phyloP scores from a whole-genome alignment of 2,329 filamentous ascomycete species.

The Lithohypha guttulata region DNA sequence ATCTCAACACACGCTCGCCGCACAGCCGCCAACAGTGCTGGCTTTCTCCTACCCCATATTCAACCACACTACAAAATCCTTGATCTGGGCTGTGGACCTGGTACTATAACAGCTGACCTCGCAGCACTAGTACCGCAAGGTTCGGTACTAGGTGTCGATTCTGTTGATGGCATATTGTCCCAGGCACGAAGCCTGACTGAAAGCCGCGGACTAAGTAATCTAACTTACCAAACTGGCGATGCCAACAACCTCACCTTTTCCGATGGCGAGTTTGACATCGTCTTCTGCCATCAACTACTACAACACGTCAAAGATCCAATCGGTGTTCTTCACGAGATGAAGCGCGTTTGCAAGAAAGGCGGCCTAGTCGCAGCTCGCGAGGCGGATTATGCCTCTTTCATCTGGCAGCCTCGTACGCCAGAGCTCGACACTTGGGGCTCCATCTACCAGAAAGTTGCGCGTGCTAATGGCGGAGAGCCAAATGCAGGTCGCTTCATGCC shows the following conservation, averaged over 20 bases:
- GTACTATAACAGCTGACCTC: conserved; percentile 34
- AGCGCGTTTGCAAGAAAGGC: conserved; percentile 41
- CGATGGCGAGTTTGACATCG: conserved; percentile 48
- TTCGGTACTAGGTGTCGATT: conserved; percentile 29
- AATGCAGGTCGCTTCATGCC: conserved; percentile 22
- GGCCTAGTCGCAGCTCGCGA: conserved; percentile 43
- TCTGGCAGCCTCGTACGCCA: conserved; percentile 24
- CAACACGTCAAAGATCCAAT: conserved; percentile 45
- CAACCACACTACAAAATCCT: conserved; percentile 29
- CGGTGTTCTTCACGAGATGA: conserved; percentile 43
- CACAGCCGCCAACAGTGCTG: conserved; percentile 27
- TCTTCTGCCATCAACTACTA: conserved; percentile 49
- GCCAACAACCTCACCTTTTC: conserved; percentile 33
- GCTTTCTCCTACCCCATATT: conserved; percentile 32
- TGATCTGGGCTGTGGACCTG: conserved; percentile 36
- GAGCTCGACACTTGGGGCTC: conserved; percentile 23
- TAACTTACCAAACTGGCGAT: conserved; percentile 29
- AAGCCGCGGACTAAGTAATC: conserved; percentile 25
- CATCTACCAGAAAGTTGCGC: conserved; percentile 23
- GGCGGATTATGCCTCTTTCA: conserved; percentile 23
- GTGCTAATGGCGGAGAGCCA: conserved; percentile 26
- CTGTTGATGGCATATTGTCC: conserved; percentile 23
- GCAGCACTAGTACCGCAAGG: conserved; percentile 30
- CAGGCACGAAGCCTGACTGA: conserved; percentile 25
- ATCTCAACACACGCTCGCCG: conserved; percentile 27